Conservation (phyloP, 2,329 filamentous ascomycete species). For the Pyrenochaeta sp. region DNA sequence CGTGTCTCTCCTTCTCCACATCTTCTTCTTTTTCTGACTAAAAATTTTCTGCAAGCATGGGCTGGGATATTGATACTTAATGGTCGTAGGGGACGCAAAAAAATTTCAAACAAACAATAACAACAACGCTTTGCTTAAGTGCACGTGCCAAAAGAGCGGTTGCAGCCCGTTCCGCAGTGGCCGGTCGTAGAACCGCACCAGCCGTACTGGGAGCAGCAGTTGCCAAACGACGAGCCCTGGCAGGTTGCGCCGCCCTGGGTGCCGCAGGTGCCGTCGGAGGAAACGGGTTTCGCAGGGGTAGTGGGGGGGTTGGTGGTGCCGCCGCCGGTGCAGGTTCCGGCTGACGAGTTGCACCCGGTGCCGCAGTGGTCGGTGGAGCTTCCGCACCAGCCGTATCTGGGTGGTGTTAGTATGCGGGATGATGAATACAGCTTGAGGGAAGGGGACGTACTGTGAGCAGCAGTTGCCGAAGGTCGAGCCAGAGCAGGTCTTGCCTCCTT, state of each 20-base stretch:
- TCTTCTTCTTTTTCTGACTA: too few relatives aligned
- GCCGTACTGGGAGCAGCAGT: slow-evolving; percentile 56
- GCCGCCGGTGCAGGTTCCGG: slow-evolving; percentile 32
- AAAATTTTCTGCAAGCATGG: too few relatives aligned
- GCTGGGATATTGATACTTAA: too few relatives aligned
- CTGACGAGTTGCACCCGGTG: slow-evolving; percentile 27
- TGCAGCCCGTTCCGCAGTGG: slow-evolving; percentile 45
- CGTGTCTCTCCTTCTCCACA: too few relatives aligned
- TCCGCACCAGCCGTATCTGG: not conserved
- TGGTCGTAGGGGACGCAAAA: too few relatives aligned
- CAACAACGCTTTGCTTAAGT: too few relatives aligned
- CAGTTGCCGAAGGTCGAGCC: slow-evolving; percentile 49
- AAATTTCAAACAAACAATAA: too few relatives aligned
- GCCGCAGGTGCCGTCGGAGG: slow-evolving; percentile 34
- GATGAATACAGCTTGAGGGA: not conserved
- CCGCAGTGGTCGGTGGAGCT: slow-evolving; percentile 17
- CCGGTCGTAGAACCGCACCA: slow-evolving; percentile 47
- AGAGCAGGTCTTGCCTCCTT: slow-evolving; percentile 29
- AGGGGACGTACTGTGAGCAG: slow-evolving; percentile 51
- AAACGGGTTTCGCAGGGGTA: slow-evolving; percentile 10
- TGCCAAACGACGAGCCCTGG: slow-evolving; percentile 44
- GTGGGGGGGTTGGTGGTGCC: slow-evolving; percentile 6
- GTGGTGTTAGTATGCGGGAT: not conserved
- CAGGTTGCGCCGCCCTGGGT: slow-evolving; percentile 27
- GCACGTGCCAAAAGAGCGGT: slow-evolving; percentile 39